A percentile compares a stretch with the other conserved stretches of the same genome.
Conservation (phyloP, 106 monocot genomes). For the Amphibolis antarctica region DNA sequence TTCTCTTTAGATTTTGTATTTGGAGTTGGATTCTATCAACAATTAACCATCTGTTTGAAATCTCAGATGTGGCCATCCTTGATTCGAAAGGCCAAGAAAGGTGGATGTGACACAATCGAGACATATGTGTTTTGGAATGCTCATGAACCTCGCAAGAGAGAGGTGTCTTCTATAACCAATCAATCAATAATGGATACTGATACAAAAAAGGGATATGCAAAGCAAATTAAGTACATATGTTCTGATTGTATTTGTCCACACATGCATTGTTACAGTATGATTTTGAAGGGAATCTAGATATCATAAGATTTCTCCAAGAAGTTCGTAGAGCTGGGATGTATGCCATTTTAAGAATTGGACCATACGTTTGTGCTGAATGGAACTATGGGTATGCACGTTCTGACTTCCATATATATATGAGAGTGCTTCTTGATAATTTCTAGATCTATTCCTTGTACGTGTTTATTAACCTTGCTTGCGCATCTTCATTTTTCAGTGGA, state of each 20-base stretch:
- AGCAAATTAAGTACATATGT: background rate
- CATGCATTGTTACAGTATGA: slow-evolving; percentile 34
- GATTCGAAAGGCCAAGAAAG: slow-evolving; percentile 25
- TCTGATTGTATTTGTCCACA: background rate
- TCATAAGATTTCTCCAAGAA: slow-evolving; percentile 64
- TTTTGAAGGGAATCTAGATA: slow-evolving; percentile 61
- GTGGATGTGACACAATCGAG: slow-evolving; percentile 32
- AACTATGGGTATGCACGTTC: slow-evolving; percentile 42
- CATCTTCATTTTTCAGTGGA: slow-evolving; percentile 14
- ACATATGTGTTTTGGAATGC: slow-evolving; percentile 37
- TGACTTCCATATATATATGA: background rate
- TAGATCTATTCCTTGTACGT: background rate
- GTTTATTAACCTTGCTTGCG: background rate
- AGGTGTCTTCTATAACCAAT: slow-evolving; percentile 1
- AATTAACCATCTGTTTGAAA: background rate
- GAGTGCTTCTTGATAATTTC: background rate
- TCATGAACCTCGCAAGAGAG: slow-evolving; percentile 22
- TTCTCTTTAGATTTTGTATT: background rate
- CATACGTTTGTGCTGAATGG: slow-evolving; percentile 85
- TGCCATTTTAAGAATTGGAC: slow-evolving; percentile 56
- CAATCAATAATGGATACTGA: too few relatives aligned
- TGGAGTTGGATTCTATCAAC: background rate
- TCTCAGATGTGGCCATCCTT: slow-evolving; percentile 32
- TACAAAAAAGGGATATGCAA: background rate
- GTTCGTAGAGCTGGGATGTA: slow-evolving; percentile 40